A percentile compares a stretch with the other conserved stretches of the same genome.
Evolutionary conservation across 2,329 filamentous ascomycete species (phyloP).

Genomic region (Phyllosticta citrichinensis): DNA sequence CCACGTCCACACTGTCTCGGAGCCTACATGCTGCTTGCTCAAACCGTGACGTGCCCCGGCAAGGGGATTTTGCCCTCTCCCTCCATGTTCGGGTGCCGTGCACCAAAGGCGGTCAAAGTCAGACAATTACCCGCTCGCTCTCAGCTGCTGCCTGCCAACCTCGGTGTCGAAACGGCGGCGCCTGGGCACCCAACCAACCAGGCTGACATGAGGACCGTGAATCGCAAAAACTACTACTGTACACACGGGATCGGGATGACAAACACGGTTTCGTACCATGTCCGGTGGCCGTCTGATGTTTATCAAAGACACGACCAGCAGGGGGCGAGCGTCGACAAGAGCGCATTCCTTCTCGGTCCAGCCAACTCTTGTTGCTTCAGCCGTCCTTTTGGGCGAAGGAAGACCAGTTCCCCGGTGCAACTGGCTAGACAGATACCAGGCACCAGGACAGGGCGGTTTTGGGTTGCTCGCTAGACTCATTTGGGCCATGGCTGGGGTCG

Average conservation of each 20-base stretch:
- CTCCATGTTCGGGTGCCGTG: not conserved
- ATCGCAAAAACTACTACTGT: too few species aligned
- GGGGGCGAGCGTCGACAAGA: not conserved
- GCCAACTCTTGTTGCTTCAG: not conserved
- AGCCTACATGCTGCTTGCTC: not conserved
- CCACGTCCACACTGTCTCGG: not conserved
- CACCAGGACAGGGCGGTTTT: not conserved
- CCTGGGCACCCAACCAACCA: not conserved
- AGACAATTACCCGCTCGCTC: not conserved
- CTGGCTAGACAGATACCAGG: conserved; percentile 3
- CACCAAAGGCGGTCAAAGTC: conserved; percentile 7
- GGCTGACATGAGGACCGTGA: not conserved
- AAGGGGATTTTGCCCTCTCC: not conserved
- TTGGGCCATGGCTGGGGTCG: not conserved
- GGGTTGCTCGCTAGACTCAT: conserved; percentile 1
- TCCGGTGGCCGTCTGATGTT: not conserved
- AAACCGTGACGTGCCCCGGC: not conserved
- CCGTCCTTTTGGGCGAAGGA: not conserved
- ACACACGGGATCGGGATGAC: not conserved
- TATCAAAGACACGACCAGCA: conserved; percentile 1
- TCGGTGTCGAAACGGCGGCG: not conserved
- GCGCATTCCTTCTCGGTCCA: not conserved
- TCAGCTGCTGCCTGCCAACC: conserved; percentile 1
- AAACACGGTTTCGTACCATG: not conserved
- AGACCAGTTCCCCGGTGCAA: conserved; percentile 3